phyloP scores from a whole-genome alignment of 805 yeast species.

The Pichia nanzhaoensis region DNA sequence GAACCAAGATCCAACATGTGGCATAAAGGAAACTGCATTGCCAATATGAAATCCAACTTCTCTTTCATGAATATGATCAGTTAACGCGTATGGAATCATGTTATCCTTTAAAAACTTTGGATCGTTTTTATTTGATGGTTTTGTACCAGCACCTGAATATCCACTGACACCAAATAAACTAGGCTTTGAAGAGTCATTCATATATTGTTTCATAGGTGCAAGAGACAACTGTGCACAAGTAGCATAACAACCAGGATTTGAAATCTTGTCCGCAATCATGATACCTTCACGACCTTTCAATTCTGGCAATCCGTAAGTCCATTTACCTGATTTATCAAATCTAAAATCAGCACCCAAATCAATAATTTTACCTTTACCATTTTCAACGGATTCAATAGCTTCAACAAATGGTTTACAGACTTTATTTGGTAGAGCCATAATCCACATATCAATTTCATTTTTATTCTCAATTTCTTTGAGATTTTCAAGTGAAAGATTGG shows the following conservation, averaged over 20 bases:
- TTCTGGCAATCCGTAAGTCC: slow-evolving; percentile 97
- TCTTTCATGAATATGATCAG: slow-evolving; percentile 95
- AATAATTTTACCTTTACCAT: slow-evolving; percentile 70
- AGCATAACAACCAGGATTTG: slow-evolving; percentile 99
- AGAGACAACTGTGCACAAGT: slow-evolving; percentile 94
- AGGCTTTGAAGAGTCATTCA: slow-evolving; percentile 57
- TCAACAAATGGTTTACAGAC: slow-evolving; percentile 86
- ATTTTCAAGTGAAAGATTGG: slow-evolving; percentile 83
- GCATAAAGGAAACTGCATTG: slow-evolving; percentile 76
- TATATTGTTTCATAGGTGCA: slow-evolving; percentile 69
- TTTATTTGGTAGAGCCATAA: slow-evolving; percentile 98
- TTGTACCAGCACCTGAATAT: slow-evolving; percentile 98
- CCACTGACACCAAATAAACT: slow-evolving; percentile 94
- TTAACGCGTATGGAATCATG: slow-evolving; percentile 88
- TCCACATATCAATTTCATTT: slow-evolving; percentile 89
- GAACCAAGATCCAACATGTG: slow-evolving; percentile 99
- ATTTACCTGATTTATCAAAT: slow-evolving; percentile 79
- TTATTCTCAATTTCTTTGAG: slow-evolving; percentile 69
- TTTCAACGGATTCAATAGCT: slow-evolving; percentile 59
- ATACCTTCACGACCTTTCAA: slow-evolving; percentile 62
- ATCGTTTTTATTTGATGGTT: slow-evolving; percentile 96
- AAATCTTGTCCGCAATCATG: slow-evolving; percentile 68
- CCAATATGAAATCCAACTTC: slow-evolving; percentile 84
- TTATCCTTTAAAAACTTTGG: slow-evolving; percentile 66
- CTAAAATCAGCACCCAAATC: slow-evolving; percentile 96